Evolutionary conservation across 768 basidiomycete genomes (phyloP).

Genomic region (Leccinum rimulosum): DNA sequence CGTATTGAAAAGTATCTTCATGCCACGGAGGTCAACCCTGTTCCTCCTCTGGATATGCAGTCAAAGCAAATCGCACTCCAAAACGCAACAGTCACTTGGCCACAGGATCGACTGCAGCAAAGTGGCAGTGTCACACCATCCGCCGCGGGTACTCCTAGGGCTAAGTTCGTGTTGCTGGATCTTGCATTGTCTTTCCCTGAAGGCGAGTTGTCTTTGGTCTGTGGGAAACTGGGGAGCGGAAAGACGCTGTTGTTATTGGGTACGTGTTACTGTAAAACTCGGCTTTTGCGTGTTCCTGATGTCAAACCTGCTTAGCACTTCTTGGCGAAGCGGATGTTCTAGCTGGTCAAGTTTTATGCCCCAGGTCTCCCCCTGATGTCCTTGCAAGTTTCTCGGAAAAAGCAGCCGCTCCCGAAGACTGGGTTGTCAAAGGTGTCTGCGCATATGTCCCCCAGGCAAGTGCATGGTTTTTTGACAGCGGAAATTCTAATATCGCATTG

Average conservation of each 20-base stretch:
- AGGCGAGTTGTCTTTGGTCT: slow-evolving; percentile 78
- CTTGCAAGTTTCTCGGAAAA: slow-evolving; percentile 57
- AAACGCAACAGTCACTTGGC: slow-evolving; percentile 90
- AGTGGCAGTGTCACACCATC: slow-evolving; percentile 50
- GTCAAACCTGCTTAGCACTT: slow-evolving; percentile 45
- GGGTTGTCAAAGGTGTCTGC: slow-evolving; percentile 75
- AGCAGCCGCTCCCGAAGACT: slow-evolving; percentile 50
- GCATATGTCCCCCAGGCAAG: slow-evolving; percentile 83
- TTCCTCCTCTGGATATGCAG: slow-evolving; percentile 56
- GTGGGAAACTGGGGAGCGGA: slow-evolving; percentile 87
- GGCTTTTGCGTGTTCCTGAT: slow-evolving; percentile 8
- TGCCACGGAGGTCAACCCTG: slow-evolving; percentile 64
- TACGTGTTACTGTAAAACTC: slow-evolving; percentile 16
- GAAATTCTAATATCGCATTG: slow-evolving; percentile 7
- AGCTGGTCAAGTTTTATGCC: slow-evolving; percentile 77
- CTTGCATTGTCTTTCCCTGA: slow-evolving; percentile 73
- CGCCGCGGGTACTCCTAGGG: slow-evolving; percentile 65
- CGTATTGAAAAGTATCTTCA: slow-evolving; percentile 90
- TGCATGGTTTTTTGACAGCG: slow-evolving; percentile 2
- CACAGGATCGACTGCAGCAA: slow-evolving; percentile 59
- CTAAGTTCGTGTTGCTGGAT: slow-evolving; percentile 81
- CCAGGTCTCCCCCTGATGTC: slow-evolving; percentile 79
- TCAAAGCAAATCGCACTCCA: slow-evolving; percentile 68
- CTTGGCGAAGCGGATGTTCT: slow-evolving; percentile 62
- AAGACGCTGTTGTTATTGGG: slow-evolving; percentile 83